Conservation (phyloP, 2,329 filamentous ascomycete genomes). For the Basipetospora sp. region DNA sequence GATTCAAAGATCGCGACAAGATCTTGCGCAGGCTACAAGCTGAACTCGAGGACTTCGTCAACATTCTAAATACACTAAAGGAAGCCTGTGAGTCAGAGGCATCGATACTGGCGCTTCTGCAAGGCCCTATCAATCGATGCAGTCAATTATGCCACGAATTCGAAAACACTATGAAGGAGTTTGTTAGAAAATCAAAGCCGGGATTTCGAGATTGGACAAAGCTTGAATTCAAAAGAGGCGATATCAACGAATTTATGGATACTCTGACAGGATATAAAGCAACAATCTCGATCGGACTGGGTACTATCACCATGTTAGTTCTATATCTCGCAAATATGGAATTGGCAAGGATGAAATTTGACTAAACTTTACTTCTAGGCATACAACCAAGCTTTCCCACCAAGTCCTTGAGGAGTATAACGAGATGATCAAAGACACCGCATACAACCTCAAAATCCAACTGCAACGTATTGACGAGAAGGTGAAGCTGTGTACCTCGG, state of each 20-base stretch:
- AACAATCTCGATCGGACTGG: constrained; percentile 23
- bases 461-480: constrained; percentile 23
- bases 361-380: constrained; percentile 12
- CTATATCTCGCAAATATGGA: no score
- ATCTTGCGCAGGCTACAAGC: constrained; percentile 18
- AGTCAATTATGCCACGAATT: constrained; percentile 22
- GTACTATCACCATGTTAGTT: constrained; percentile 21
- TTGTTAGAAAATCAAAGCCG: constrained; percentile 18
- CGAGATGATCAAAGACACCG: constrained; percentile 23
- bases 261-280: constrained; percentile 23
- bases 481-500: constrained; percentile 11
- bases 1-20: constrained; percentile 21
- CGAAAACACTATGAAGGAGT: constrained; percentile 20
- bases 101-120: constrained; percentile 18
- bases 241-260: constrained; percentile 26
- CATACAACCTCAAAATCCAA: constrained; percentile 19
- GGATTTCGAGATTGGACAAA: constrained; percentile 24
- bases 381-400: constrained; percentile 17
- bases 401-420: constrained; percentile 21
- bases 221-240: constrained; percentile 25
- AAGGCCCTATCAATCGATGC: constrained; percentile 22
- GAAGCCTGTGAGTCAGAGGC: constrained; percentile 12
- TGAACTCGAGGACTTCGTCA: constrained; percentile 19
- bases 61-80: constrained; percentile 17
- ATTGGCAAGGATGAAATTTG: no score